Conservation (phyloP, 352 stramenopile species). For the Phytophthora idaei region DNA sequence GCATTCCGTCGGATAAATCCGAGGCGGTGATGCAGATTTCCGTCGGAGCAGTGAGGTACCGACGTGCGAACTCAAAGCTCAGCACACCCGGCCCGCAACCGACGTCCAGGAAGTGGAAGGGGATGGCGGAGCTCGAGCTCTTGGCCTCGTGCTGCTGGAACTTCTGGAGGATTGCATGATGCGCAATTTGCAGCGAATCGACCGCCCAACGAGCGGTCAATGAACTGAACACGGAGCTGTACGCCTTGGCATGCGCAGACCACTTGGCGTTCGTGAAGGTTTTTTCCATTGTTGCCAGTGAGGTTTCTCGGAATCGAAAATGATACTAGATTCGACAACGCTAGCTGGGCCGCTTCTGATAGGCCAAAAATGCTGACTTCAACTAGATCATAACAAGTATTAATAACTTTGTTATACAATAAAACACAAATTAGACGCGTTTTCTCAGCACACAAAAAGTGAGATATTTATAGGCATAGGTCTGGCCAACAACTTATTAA, state of each 20-base stretch:
- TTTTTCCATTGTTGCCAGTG: conserved; percentile 27
- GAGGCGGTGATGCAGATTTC: conserved; percentile 43
- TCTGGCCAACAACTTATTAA: neutral
- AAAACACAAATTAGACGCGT: no score
- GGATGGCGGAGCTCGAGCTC: neutral
- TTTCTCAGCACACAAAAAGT: neutral
- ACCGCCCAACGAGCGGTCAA: conserved; percentile 28
- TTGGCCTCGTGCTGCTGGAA: conserved; percentile 31
- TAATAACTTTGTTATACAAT: no score
- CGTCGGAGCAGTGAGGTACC: conserved; percentile 22
- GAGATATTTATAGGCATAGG: conserved; percentile 18
- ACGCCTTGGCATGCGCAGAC: conserved; percentile 38
- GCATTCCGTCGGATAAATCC: conserved; percentile 50
- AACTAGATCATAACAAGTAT: neutral
- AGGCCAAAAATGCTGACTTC: neutral
- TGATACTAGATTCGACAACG: no score
- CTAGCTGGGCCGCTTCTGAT: neutral
- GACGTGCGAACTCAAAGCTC: conserved; percentile 45
- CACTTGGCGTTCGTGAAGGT: conserved; percentile 39
- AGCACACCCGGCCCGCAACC: conserved; percentile 39
- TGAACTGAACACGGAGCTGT: conserved; percentile 28
- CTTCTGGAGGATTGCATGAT: conserved; percentile 26
- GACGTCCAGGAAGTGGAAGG: conserved; percentile 46
- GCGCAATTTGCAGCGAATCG: conserved; percentile 38
- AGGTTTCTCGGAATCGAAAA: neutral